A percentile compares a stretch with the other conserved stretches of the same genome.
phyloP scores from a whole-genome alignment of 192 early-diverging fungal species.

The Paraglomus brasilianum region DNA sequence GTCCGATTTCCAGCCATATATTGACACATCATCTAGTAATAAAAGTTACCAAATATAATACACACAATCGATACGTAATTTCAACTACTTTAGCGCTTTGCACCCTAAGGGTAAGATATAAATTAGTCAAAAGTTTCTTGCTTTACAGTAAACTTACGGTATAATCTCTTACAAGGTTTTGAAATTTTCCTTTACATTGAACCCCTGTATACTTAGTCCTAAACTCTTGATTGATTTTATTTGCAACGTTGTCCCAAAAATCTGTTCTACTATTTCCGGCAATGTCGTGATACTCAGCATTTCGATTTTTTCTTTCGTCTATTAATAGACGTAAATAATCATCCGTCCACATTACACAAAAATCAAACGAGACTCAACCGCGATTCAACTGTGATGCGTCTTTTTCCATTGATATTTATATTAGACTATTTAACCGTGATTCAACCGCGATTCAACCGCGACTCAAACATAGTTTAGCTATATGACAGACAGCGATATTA shows the following conservation, averaged over 20 bases:
- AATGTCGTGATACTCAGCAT: conserved; percentile 1
- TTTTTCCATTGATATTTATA: background rate
- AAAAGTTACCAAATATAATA: background rate
- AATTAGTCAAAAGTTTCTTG: no score
- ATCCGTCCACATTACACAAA: background rate
- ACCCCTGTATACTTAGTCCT: background rate
- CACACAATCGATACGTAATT: no score
- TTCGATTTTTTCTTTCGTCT: background rate
- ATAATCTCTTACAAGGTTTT: no score
- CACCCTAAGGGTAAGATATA: no score
- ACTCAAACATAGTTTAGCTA: background rate
- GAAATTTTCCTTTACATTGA: conserved; percentile 21
- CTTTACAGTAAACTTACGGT: no score
- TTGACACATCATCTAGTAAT: background rate
- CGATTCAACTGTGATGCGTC: no score
- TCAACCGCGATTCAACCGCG: background rate
- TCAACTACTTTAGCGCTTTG: no score
- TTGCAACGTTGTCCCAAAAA: conserved; percentile 8
- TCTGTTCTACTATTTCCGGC: background rate
- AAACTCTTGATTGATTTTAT: conserved; percentile 16
- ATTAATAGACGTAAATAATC: conserved; percentile 3
- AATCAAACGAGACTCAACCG: no score
- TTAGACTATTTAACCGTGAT: background rate
- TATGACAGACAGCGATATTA: no score
- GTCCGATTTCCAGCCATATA: background rate